Conservation (phyloP, 2,329 filamentous ascomycete species). For the Mycogone perniciosa region DNA sequence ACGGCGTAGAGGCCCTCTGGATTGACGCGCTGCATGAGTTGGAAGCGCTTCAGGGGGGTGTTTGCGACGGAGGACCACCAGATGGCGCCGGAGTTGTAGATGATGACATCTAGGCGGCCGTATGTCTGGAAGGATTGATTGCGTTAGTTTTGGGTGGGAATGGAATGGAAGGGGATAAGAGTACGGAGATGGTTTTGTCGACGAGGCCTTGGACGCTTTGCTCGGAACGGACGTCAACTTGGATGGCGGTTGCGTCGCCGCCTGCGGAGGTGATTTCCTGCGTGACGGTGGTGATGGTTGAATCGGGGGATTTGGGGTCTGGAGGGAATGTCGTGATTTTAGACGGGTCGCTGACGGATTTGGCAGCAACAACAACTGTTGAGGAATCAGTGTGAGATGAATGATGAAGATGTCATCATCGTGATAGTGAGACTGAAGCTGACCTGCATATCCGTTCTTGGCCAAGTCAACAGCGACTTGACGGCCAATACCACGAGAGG, state of each 20-base stretch:
- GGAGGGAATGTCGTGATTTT: constrained; percentile 59
- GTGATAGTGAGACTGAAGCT: constrained; percentile 5
- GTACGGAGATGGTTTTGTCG: constrained; percentile 43
- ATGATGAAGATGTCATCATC: background rate
- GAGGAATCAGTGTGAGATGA: background rate
- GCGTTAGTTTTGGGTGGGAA: constrained; percentile 4
- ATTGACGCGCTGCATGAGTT: constrained; percentile 70
- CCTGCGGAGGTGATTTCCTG: constrained; percentile 64
- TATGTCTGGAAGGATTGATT: constrained; percentile 37
- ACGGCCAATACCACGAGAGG: constrained; percentile 72
- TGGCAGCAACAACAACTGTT: constrained; percentile 69
- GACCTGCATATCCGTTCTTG: constrained; percentile 63
- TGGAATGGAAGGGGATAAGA: background rate
- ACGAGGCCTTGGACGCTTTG: constrained; percentile 56
- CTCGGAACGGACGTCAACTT: constrained; percentile 64
- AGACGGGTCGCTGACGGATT: constrained; percentile 60
- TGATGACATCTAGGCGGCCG: constrained; percentile 61
- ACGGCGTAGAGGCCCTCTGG: constrained; percentile 68
- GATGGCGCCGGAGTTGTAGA: constrained; percentile 82
- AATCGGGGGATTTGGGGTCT: constrained; percentile 65
- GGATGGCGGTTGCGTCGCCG: constrained; percentile 57
- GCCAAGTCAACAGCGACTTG: constrained; percentile 76
- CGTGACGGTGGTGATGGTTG: constrained; percentile 74
- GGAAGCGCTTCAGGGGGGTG: constrained; percentile 70
- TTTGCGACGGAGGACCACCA: constrained; percentile 73